Base-by-base conservation (phyloP, 768 basidiomycete species). In the Collybiopsis luxurians region DNA sequence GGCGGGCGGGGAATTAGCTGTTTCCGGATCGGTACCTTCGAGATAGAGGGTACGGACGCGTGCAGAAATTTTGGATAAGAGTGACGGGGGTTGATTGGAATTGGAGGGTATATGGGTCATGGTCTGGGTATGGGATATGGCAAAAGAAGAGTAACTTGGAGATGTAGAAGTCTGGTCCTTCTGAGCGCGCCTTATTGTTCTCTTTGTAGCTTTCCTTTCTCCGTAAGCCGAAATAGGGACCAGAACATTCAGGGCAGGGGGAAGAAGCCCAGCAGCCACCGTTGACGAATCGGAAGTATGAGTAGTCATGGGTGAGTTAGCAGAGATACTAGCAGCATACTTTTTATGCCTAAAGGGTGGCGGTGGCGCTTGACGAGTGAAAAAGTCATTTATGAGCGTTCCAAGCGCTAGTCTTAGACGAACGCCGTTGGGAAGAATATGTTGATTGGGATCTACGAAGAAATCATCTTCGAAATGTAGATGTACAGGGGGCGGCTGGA, bases 311-410 rank as follows among this genome's bases (percentile, higher is more conserved):
- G 65, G 57, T 40, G 68, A 61, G 21, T 57, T 63, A 28, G 54
- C 43, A 23, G 53, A 63, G 12, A 56, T 61, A 28, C 63, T 61
- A 53, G 69, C 49, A 26, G 59, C 38, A 28, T 65, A 69, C 49
- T 73, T 69, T 7, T 72, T 69, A 55, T 76, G 75, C 30, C 80
- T 71, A 55, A 76, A 75, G 1, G 77, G 76, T n/a, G 75, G 75
- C 4, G 72, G 73, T n/a, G 85, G 85, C 0, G 83, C 77, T 64
- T 87, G 84, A 23, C 90, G 81, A 24, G 88, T 85, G 65, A 92
- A 92, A 6, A 94, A 71, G 62, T 92, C 90, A 60, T 92, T 92
- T 69, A 92, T 79, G 54, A 93, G 82, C 0, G 88, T 87, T 2
- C 84, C 83, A 34, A 94, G 73, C 1, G 87, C 86, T 4, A 93